Evolutionary conservation across 768 basidiomycete species (phyloP).

Genomic region (Strobilomyces confusus): DNA sequence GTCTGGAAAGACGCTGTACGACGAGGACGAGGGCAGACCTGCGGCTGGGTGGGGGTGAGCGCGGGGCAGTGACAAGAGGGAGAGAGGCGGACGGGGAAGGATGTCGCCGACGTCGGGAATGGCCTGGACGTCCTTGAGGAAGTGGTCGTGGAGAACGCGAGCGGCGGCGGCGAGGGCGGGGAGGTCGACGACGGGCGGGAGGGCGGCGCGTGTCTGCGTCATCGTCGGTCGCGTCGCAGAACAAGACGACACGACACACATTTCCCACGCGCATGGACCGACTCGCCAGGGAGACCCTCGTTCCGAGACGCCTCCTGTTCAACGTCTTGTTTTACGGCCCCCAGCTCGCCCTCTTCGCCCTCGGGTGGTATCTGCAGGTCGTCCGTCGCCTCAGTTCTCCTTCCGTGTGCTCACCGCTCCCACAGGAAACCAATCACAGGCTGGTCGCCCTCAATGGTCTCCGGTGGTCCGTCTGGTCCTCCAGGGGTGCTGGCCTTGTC

Average conservation of each 20-base stretch:
- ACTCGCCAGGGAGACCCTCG: too few relatives aligned
- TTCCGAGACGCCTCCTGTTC: slow-evolving; percentile 54
- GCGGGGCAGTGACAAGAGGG: neutral
- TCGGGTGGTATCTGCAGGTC: slow-evolving; percentile 89
- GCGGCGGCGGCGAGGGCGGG: slow-evolving; percentile 62
- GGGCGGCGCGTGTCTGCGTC: slow-evolving; percentile 14
- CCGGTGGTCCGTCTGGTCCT: slow-evolving; percentile 82
- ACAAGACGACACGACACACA: neutral
- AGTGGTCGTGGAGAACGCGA: slow-evolving; percentile 60
- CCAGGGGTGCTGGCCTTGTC: slow-evolving; percentile 88
- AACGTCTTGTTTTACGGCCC: slow-evolving; percentile 77
- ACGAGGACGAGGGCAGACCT: slow-evolving; percentile 64
- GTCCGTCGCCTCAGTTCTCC: neutral
- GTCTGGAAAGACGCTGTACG: slow-evolving; percentile 73
- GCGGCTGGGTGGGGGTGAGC: slow-evolving; percentile 41
- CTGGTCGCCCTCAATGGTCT: slow-evolving; percentile 77
- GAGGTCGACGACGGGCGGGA: slow-evolving; percentile 47
- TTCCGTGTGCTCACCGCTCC: neutral
- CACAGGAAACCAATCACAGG: slow-evolving; percentile 54
- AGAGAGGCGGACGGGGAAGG: slow-evolving; percentile 45
- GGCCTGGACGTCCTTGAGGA: slow-evolving; percentile 67
- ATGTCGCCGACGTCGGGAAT: slow-evolving; percentile 75
- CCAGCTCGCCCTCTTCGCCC: slow-evolving; percentile 69
- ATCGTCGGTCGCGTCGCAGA: slow-evolving; percentile 3
- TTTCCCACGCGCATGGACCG: neutral